Evolutionary conservation across 441 rosid species (phyloP).

Genomic region (Mallotus repandus): DNA sequence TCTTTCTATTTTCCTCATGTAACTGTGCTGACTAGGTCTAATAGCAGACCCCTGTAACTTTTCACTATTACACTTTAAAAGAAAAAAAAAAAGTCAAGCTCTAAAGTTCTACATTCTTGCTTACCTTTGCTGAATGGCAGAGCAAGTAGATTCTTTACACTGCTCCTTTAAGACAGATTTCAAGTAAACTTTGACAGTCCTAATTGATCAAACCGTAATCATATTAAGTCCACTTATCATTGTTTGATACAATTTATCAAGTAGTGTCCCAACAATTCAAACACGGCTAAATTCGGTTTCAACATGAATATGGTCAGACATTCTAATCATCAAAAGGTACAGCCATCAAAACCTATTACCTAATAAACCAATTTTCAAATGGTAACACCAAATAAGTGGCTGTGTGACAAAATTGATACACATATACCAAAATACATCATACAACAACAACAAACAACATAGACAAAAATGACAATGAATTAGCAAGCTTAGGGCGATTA

Average conservation of each 20-base stretch:
- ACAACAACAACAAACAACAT: conserved; percentile 2
- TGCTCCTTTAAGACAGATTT: not conserved
- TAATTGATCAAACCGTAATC: not conserved
- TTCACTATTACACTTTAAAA: not conserved
- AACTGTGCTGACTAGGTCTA: not conserved
- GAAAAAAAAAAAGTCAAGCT: not conserved
- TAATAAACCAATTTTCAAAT: not conserved
- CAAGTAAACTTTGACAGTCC: not conserved
- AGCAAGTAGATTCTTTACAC: not conserved
- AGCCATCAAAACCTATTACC: not conserved
- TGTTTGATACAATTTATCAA: no score
- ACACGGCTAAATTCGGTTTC: not conserved
- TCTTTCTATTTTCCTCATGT: not conserved
- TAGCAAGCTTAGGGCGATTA: conserved; percentile 35
- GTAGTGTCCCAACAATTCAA: not conserved
- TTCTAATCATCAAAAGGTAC: not conserved
- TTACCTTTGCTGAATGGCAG: not conserved
- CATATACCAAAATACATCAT: conserved; percentile 9
- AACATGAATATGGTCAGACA: not conserved
- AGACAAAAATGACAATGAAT: not conserved
- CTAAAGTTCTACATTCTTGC: not conserved
- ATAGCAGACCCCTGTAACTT: no score
- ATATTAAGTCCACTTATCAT: not conserved
- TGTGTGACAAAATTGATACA: not conserved
- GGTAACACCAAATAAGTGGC: not conserved